Base-by-base conservation (phyloP, 805 yeast genomes). In the Wickerhamomyces chaumierensis region DNA sequence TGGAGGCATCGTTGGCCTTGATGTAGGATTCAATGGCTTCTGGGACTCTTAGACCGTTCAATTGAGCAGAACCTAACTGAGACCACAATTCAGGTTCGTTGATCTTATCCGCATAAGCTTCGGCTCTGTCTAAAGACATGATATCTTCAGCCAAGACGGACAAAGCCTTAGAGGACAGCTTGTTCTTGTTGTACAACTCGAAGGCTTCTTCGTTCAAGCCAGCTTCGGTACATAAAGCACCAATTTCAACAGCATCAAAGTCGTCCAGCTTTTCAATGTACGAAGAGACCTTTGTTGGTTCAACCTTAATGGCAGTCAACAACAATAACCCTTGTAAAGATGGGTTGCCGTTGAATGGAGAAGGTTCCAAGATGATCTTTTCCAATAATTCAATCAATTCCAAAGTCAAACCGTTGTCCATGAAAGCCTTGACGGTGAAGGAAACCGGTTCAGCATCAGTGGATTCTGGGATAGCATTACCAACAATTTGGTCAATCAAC, bases 271-370 rank as follows among this genome's bases (percentile, higher is more conserved):
- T 82, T 50, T 90, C 96, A 54, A 92, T 75, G 60, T 88, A 87
- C 37, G 76, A 72, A 46, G 71, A 60, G 37, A 92, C 96, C 63
- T 83, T 82, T 7, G 90, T 68, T 53, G 86, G 79, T 61, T 90
- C 97, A 38, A 94, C 95, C 63, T 86, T 87, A 58, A 92, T 84
- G 31, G 98, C 96, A 47, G 99, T 92, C 57, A 92, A 73, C 48
- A 92, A 73, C 57, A 92, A 67, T 59, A 92, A 69, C 37, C 96
- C 96, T 69, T 92, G 98, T 58, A 92, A 70, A 19, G 95, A 88
- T 49, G 94, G 82, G 60, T 92, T 92, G 50, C 90, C 97, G 51
- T 78, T 86, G 69, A 92, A 92, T 49, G 96, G 94, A 52, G 97
- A 88, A 39, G 97, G 96, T 64, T 92, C 98, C 51, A 92, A 69